Evolutionary conservation across 202 grass and related monocot genomes (phyloP), one percentile per base, ranked within the genome.

Genomic region (Panicum hallii): DNA sequence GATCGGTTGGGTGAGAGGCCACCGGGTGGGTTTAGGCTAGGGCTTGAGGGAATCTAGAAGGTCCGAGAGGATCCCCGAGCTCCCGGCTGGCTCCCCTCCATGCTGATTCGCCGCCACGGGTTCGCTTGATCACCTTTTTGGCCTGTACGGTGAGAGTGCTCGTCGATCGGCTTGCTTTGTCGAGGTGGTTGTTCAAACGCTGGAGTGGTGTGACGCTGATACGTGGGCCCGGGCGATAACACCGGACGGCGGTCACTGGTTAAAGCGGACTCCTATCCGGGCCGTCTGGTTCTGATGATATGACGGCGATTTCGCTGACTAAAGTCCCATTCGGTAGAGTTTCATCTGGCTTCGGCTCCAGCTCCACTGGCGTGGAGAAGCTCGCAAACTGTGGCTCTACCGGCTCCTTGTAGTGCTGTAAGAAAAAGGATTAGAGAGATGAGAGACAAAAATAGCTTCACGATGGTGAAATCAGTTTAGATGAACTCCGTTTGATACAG

Each of bases 21-120:
- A 48, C 11, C 46, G 53, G 16, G 42, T 56, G 71, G 64, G 82
- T 79, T 3, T 87, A 62, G 64, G 42, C 22, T 74, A 92, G 57
- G 85, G 72, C 77, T 75, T 75, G 78, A 15, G 50, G 71, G 71
- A 77, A 82, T 70, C 50, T 48, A 63, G 85, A 82, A 82, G 43
- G 53, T 53, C 75, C 63, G 85, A 60, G 85, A 61, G 63, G 26
- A 40, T 82, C 75, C 71, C 70, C 46, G 28, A 15, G 57, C 67
- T 66, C 60, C 66, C 64, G 7, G 70, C 19, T 67, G 48, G 5
- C 12, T 75, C 30, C 30, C 30, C 30, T 32, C 26, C 23, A 14
- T 5, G 23, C 58, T 62, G 58, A 47, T 71, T 73, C 30, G 79
- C 53, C 36, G 81, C 43, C 32, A 43, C 40, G 57, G 11, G 70